Evolutionary conservation across 208 protist species (phyloP), one percentile per base, ranked within the genome.

Genomic region (Trypanosoma melophagium): DNA sequence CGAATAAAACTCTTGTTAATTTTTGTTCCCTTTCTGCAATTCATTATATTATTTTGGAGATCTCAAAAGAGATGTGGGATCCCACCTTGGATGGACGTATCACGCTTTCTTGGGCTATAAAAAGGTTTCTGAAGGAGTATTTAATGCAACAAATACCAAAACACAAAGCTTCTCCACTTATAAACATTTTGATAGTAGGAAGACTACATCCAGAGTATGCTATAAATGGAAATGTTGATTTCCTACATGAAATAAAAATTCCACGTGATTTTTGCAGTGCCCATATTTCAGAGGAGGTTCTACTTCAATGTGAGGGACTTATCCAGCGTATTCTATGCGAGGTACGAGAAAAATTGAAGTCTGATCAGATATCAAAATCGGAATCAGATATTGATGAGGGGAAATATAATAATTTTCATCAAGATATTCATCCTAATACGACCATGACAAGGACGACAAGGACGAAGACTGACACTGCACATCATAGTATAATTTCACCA

Each of bases 41-140:
- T 19, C 76, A 93, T 76, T 89, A 86, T 78, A 54, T 95, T 38
- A 66, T 93, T 17, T 44, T 95, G 7, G 87, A 95, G 76, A 77
- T 95, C 17, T 69, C 85, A 41, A 52, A 73, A 7, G 85, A 95
- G 63, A 95, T 95, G 90, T 95, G 90, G 87, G 74, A 84, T 64
- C 79, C 82, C 16, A 89, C 86, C 13, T 64, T 91, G 21, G 90
- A 95, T 61, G 90, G 90, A 41, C 76, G 85, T 56, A 85, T 92
- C 22, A 66, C 69, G 9, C 63, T 93, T 50, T 80, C 75, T 2
- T 87, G 87, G 87, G 83, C 83, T 4, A 60, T 95, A n/a, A 81
- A 84, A 7, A 86, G 85, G 56, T 95, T 95, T 53, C 62, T 95
- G 24, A 72, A 79, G 19, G 84, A 93, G 59, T 74, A 89, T 59